A percentile compares a stretch with the other conserved stretches of the same genome.
These are phyloP conservation scores for Aschersonia sp. DNA, from an alignment of 2,329 filamentous ascomycete species.

Conservation along the genomic window DNA sequence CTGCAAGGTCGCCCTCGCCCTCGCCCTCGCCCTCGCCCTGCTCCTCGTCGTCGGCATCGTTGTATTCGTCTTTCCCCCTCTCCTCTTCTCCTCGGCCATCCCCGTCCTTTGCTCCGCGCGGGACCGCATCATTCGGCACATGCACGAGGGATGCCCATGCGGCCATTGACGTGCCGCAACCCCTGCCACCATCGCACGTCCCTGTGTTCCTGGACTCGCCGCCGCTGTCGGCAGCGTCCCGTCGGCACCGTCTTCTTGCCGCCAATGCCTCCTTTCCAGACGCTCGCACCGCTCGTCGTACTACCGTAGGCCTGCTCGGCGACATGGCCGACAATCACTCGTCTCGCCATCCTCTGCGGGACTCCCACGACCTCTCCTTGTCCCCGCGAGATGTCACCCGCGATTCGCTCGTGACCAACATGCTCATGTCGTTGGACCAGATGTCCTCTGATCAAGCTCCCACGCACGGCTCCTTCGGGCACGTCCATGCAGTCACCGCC, in stretches of 20 bases:
- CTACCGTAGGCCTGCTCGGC: conserved; percentile 7
- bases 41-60: neutral
- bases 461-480: conserved; percentile 1
- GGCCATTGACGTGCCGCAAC: neutral
- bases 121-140: neutral
- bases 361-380: conserved; percentile 79
- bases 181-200: neutral
- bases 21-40: neutral
- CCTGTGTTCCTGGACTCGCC: neutral
- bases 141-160: neutral
- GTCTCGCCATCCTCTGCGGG: conserved; percentile 23
- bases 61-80: neutral
- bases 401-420: conserved; percentile 88
- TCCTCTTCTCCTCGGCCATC: neutral
- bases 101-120: neutral
- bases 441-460: conserved; percentile 42
- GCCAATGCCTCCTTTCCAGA: conserved; percentile 13
- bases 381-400: conserved; percentile 63
- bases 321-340: conserved; percentile 12
- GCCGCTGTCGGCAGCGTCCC: conserved; percentile 1
- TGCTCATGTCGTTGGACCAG: conserved; percentile 86
- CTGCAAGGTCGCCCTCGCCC: neutral
- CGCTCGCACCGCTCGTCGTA: neutral
- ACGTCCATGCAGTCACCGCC: neutral
- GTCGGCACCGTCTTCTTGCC: conserved; percentile 1